A percentile compares a stretch with the other conserved stretches of the same genome.
These are phyloP conservation scores for Leptographium flavum DNA, from an alignment of 2,329 filamentous ascomycete genomes.

Conservation along the genomic window DNA sequence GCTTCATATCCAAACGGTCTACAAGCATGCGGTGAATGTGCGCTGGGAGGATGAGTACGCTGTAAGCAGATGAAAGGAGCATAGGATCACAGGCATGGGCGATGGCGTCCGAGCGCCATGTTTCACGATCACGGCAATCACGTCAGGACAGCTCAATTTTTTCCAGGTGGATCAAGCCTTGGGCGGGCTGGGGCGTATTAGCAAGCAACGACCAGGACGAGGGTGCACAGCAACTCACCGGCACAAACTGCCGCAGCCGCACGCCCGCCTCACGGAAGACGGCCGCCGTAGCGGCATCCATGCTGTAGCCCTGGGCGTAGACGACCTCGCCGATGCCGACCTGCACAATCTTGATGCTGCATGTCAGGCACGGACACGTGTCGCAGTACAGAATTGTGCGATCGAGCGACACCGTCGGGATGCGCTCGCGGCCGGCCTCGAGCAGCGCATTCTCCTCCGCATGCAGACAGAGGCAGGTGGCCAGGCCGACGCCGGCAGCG, in stretches of 20 bases:
- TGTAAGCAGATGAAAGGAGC: no score
- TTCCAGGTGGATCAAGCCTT: slow-evolving; percentile 50
- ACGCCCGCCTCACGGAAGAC: slow-evolving; percentile 79
- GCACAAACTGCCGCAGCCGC: slow-evolving; percentile 71
- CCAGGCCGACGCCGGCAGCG: slow-evolving; percentile 55
- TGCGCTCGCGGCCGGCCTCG: slow-evolving; percentile 83
- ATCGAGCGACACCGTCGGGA: slow-evolving; percentile 40
- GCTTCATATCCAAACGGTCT: no score
- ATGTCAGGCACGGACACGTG: slow-evolving; percentile 92
- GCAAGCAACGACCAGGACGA: not conserved
- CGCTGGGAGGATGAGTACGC: no score
- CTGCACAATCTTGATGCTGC: slow-evolving; percentile 96
- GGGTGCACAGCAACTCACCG: slow-evolving; percentile 40
- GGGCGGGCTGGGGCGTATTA: slow-evolving; percentile 34
- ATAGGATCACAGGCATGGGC: no score
- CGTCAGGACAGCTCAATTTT: slow-evolving; percentile 25
- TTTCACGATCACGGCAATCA: not conserved
- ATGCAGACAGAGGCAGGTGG: slow-evolving; percentile 90
- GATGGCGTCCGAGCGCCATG: not conserved
- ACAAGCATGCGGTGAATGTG: no score
- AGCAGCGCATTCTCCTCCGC: slow-evolving; percentile 95
- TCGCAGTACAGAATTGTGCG: slow-evolving; percentile 83
- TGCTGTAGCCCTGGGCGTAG: slow-evolving; percentile 85
- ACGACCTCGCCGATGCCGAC: slow-evolving; percentile 93
- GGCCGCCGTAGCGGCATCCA: slow-evolving; percentile 72